Conservation (phyloP, 139 green algal species). For the Mychonastes homosphaera region DNA sequence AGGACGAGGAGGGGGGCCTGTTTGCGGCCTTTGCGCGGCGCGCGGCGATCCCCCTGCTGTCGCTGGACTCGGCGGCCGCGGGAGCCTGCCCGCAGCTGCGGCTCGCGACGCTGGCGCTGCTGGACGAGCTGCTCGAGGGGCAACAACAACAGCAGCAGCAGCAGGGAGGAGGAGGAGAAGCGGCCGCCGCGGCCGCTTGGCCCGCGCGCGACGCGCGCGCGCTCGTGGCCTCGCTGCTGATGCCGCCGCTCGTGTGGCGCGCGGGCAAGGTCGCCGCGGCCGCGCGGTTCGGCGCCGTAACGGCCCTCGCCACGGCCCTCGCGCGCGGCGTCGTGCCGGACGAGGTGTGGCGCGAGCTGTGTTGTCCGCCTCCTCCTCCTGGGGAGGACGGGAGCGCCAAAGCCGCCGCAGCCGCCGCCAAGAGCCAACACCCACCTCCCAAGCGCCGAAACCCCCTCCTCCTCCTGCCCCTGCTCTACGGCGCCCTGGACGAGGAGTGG, state of each 20-base stretch:
- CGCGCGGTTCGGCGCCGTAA: slow-evolving; percentile 53
- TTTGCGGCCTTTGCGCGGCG: too few relatives aligned
- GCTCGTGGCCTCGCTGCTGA: slow-evolving; percentile 32
- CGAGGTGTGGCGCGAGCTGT: slow-evolving; percentile 4
- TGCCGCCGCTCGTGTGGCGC: slow-evolving; percentile 61
- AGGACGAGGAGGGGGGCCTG: neutral
- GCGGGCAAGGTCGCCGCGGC: slow-evolving; percentile 61
- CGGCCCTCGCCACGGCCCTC: slow-evolving; percentile 47
- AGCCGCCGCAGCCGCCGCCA: neutral
- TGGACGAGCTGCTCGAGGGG: slow-evolving; percentile 54
- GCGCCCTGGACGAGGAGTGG: slow-evolving; percentile 72
- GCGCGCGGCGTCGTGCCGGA: slow-evolving; percentile 8
- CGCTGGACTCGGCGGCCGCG: neutral
- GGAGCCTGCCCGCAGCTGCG: slow-evolving; percentile 13
- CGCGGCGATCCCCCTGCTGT: neutral
- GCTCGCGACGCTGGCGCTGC: slow-evolving; percentile 37
- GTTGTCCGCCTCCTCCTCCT: too few relatives aligned
- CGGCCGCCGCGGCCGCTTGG: slow-evolving; percentile 1
- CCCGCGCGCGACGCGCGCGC: slow-evolving; percentile 6
- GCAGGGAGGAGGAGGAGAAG: too few relatives aligned
- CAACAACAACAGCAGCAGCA: too few relatives aligned
- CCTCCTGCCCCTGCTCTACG: slow-evolving; percentile 50
- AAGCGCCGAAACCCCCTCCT: neutral
- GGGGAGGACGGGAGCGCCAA: too few relatives aligned
- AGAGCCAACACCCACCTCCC: neutral